phyloP scores from a whole-genome alignment of 441 rosid species.

The Populus hybrid region DNA sequence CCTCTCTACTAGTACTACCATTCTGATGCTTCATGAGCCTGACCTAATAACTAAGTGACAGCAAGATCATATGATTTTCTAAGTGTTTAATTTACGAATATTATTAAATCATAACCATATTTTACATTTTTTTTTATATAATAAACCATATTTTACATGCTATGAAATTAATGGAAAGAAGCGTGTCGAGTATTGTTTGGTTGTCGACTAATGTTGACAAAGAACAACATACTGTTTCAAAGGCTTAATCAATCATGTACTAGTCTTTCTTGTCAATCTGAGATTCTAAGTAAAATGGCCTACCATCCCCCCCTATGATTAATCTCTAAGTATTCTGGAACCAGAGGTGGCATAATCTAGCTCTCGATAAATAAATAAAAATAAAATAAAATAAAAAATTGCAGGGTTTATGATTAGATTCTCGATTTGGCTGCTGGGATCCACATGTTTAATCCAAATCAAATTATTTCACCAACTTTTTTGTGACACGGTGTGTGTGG shows the following conservation, averaged over 20 bases:
- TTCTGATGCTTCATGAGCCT: neutral
- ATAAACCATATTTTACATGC: neutral
- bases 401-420: conserved; percentile 19
- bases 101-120: neutral
- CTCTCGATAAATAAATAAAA: neutral
- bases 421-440: conserved; percentile 21
- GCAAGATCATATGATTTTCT: neutral
- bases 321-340: neutral
- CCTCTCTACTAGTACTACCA: neutral
- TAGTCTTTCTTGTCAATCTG: neutral
- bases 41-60: neutral
- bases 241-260: neutral
- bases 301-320: neutral
- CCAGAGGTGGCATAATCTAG: neutral
- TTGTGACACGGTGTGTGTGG: conserved; percentile 10
- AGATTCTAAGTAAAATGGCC: conserved; percentile 13
- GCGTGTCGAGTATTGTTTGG: neutral
- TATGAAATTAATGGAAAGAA: neutral
- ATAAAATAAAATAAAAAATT: neutral
- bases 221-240: neutral
- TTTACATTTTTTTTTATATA: neutral
- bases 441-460: conserved; percentile 22
- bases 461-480: conserved; percentile 16
- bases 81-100: too few relatives aligned
- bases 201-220: conserved; percentile 3